Percentiles rank a stretch among this genome's conserved stretches.
phyloP scores from a whole-genome alignment of 768 basidiomycete genomes.

The Tulasnella sp. region DNA sequence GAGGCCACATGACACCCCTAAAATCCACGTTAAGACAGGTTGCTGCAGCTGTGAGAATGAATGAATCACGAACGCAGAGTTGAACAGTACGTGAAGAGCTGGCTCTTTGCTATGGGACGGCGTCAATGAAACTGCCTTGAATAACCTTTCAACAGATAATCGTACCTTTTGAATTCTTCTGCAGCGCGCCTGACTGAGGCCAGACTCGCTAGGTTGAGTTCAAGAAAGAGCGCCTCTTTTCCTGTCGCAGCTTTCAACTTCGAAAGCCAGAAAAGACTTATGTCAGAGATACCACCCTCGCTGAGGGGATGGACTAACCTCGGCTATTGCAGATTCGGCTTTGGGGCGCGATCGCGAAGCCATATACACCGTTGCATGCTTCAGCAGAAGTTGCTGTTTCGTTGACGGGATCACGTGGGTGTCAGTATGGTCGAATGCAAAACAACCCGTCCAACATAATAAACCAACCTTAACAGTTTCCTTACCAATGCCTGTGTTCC shows the following conservation, averaged over 20 bases:
- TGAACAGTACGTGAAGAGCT: constrained; percentile 4
- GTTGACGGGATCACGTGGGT: not conserved
- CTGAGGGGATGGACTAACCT: not conserved
- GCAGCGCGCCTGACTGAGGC: constrained; percentile 32
- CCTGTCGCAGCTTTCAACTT: constrained; percentile 38
- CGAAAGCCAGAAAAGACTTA: not conserved
- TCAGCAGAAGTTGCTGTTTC: not conserved
- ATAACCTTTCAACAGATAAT: too few relatives aligned
- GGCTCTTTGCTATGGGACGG: not conserved
- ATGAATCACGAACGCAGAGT: constrained; percentile 19
- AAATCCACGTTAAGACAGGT: not conserved
- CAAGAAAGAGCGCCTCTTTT: constrained; percentile 33
- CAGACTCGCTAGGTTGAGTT: constrained; percentile 37
- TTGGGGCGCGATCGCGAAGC: not conserved
- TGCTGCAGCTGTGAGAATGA: not conserved
- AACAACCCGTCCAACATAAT: too few relatives aligned
- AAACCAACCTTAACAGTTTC: constrained; percentile 14
- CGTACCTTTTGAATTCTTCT: constrained; percentile 31
- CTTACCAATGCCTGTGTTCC: constrained; percentile 17
- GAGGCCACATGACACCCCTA: constrained; percentile 22
- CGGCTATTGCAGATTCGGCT: constrained; percentile 3
- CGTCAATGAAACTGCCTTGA: not conserved
- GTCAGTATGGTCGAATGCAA: not conserved
- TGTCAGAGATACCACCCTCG: not conserved
- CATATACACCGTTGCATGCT: constrained; percentile 18